Conservation (phyloP, 2,329 filamentous ascomycete species). For the Thielaviopsis euricoi region DNA sequence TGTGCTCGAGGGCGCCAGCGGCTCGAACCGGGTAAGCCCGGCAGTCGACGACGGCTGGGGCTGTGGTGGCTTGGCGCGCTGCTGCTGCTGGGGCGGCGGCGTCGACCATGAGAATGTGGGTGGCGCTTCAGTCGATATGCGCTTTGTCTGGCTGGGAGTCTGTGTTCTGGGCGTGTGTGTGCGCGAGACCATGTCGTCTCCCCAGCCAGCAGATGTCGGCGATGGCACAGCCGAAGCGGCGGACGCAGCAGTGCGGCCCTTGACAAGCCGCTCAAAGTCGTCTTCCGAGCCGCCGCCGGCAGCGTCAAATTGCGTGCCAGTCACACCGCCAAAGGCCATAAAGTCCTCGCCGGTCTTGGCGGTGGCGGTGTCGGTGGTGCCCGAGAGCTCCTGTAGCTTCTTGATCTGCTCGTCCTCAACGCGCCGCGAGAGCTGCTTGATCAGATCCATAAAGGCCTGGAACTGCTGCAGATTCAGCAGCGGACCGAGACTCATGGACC, state of each 20-base stretch:
- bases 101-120: constrained; percentile 50
- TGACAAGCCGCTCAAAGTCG: constrained; percentile 81
- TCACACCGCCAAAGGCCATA: constrained; percentile 52
- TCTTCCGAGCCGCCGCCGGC: constrained; percentile 41
- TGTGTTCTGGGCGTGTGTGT: constrained; percentile 19
- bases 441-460: constrained; percentile 74
- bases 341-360: constrained; percentile 45
- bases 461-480: constrained; percentile 79
- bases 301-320: constrained; percentile 38
- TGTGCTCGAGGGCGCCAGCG: constrained; percentile 40
- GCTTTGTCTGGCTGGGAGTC: not conserved
- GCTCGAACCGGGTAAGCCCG: constrained; percentile 36
- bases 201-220: constrained; percentile 32
- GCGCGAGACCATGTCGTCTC: too few species aligned
- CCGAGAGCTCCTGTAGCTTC: constrained; percentile 72
- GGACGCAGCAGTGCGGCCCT: constrained; percentile 35
- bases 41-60: constrained; percentile 24
- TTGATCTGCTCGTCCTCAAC: constrained; percentile 80
- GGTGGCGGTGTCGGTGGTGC: constrained; percentile 33
- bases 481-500: constrained; percentile 82
- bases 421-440: constrained; percentile 60
- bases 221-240: constrained; percentile 19
- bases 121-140: constrained; percentile 16
- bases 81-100: constrained; percentile 27
- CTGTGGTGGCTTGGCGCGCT: constrained; percentile 16